phyloP scores from a whole-genome alignment of 352 stramenopile species.

The Pythium chondricola region DNA sequence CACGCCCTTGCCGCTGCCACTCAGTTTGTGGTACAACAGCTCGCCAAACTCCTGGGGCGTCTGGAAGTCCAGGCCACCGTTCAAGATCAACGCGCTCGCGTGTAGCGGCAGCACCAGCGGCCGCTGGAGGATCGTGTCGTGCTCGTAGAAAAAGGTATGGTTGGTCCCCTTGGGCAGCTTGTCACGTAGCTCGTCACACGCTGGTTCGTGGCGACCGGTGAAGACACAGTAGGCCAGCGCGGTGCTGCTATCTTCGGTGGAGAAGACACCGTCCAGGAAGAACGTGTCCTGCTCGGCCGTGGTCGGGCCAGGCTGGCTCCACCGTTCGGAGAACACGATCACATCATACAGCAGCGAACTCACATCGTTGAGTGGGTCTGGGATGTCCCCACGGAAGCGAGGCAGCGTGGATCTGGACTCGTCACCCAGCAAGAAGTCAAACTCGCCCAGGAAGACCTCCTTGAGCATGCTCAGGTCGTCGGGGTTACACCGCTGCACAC shows the following conservation, averaged over 20 bases:
- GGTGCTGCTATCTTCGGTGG: not conserved
- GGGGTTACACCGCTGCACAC: not conserved
- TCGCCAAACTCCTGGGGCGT: constrained; percentile 22
- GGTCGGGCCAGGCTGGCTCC: constrained; percentile 11
- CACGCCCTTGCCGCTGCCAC: constrained; percentile 7
- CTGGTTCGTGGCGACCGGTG: constrained; percentile 3
- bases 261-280: constrained; percentile 13
- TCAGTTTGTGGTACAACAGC: constrained; percentile 18
- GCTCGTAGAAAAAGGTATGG: constrained; percentile 17
- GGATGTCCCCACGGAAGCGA: not conserved
- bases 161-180: not conserved
- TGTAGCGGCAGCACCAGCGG: constrained; percentile 12
- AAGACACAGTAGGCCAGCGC: constrained; percentile 13
- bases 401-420: too few relatives aligned
- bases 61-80: constrained; percentile 19
- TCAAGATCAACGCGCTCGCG: constrained; percentile 20
- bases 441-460: not conserved
- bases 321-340: constrained; percentile 23
- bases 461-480: not conserved
- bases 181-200: constrained; percentile 7
- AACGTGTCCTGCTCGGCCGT: constrained; percentile 1
- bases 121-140: constrained; percentile 13
- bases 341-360: constrained; percentile 17
- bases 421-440: not conserved
- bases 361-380: constrained; percentile 1